Conservation (phyloP, 441 rosid species). For the Brassica hybrid region DNA sequence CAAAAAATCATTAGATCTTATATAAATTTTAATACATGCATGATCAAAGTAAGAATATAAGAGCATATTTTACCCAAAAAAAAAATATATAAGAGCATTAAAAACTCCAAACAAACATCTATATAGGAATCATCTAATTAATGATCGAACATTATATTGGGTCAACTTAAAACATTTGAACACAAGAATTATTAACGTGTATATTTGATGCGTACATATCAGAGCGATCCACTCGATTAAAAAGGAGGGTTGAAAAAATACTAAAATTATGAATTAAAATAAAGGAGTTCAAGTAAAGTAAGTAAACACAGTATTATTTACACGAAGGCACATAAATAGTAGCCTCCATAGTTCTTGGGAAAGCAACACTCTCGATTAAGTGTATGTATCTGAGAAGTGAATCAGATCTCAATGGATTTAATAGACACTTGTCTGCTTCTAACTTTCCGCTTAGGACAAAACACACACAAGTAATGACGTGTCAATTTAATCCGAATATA, state of each 20-base stretch:
- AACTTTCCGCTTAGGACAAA: conserved; percentile 17
- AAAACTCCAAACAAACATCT: neutral
- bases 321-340: neutral
- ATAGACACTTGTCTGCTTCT: conserved; percentile 41
- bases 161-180: neutral
- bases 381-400: conserved; percentile 38
- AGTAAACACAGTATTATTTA: conserved; percentile 24
- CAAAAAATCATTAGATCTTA: too few species aligned
- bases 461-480: conserved; percentile 27
- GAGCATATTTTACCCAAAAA: too few species aligned
- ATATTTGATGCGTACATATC: conserved; percentile 30
- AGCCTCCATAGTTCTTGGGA: too few species aligned
- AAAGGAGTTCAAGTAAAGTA: conserved; percentile 34
- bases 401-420: conserved; percentile 35
- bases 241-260: conserved; percentile 3
- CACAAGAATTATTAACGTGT: neutral
- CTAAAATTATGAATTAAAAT: neutral
- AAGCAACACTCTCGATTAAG: too few species aligned
- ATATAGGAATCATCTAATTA: neutral
- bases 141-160: neutral
- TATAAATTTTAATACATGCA: too few species aligned
- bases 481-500: conserved; percentile 27
- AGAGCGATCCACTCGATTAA: conserved; percentile 29
- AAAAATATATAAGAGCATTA: neutral
- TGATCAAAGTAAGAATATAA: too few species aligned